These are phyloP conservation scores for Chlamydomonas sphaeroides DNA, from an alignment of 139 green algal species.

Conservation along the genomic window DNA sequence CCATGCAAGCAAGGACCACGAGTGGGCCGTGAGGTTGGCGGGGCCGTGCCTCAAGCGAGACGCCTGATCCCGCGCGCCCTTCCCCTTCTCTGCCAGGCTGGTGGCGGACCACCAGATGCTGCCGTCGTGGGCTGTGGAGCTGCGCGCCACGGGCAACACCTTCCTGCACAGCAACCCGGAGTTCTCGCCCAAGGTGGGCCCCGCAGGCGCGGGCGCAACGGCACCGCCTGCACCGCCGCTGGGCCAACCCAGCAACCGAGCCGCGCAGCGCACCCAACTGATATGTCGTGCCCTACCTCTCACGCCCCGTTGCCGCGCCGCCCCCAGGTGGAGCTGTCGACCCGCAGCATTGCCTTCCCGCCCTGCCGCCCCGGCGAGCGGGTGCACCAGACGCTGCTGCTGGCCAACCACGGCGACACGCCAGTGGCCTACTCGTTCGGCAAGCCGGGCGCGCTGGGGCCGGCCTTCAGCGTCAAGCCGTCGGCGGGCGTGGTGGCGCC, in stretches of 20 bases:
- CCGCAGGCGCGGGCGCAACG: no score
- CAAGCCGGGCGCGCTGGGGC: neutral
- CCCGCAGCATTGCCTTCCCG: conserved; percentile 61
- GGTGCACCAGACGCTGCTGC: conserved; percentile 63
- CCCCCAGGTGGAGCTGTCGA: conserved; percentile 54
- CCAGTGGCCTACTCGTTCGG: conserved; percentile 63
- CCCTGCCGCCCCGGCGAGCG: conserved; percentile 52
- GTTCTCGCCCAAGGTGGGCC: conserved; percentile 61
- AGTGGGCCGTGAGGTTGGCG: no score
- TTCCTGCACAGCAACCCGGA: conserved; percentile 64
- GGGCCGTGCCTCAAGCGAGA: no score
- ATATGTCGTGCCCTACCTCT: no score
- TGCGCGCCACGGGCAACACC: conserved; percentile 64
- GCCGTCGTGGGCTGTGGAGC: conserved; percentile 34
- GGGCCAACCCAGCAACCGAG: no score
- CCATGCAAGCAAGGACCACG: no score
- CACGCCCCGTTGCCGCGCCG: no score
- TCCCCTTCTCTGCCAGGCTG: no score
- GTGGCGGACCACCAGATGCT: conserved; percentile 7
- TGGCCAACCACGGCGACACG: conserved; percentile 78
- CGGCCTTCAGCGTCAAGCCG: conserved; percentile 45
- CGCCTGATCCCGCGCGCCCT: no score
- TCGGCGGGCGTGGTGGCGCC: conserved; percentile 52
- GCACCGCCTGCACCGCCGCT: no score
- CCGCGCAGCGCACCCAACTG: no score